Percentiles rank a stretch among this genome's conserved stretches.
phyloP scores from a whole-genome alignment of 2,329 filamentous ascomycete genomes.

The Alternaria sp. region DNA sequence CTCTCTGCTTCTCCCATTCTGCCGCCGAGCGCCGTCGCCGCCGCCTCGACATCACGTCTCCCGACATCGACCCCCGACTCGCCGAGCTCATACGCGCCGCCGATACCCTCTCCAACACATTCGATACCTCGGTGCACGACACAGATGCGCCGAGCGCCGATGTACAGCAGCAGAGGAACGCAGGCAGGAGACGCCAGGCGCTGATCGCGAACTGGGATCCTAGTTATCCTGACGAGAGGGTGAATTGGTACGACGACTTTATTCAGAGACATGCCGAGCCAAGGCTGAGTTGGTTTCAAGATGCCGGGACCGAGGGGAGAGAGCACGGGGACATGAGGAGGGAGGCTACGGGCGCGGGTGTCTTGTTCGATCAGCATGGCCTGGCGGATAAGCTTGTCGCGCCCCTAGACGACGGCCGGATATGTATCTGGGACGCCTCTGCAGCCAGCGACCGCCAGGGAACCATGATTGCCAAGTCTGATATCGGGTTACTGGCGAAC shows the following conservation, averaged over 20 bases:
- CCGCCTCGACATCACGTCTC: conserved; percentile 37
- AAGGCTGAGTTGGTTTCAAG: conserved; percentile 79
- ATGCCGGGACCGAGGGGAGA: conserved; percentile 53
- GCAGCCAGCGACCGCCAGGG: conserved; percentile 66
- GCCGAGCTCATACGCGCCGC: conserved; percentile 53
- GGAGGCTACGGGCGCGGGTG: conserved; percentile 77
- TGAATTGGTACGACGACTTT: conserved; percentile 90
- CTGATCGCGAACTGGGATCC: conserved; percentile 86
- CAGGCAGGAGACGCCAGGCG: conserved; percentile 57
- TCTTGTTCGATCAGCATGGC: conserved; percentile 65
- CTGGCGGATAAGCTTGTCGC: conserved; percentile 71
- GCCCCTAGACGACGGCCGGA: conserved; percentile 83
- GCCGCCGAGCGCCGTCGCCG: conserved; percentile 69
- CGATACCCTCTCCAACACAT: conserved; percentile 42
- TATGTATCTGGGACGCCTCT: conserved; percentile 81
- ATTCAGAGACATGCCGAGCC: conserved; percentile 80
- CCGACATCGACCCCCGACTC: conserved; percentile 54
- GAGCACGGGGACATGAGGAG: conserved; percentile 55
- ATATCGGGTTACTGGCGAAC: conserved; percentile 71
- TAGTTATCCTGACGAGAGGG: conserved; percentile 71
- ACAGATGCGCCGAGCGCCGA: conserved; percentile 41
- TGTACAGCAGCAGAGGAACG: conserved; percentile 42
- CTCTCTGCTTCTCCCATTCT: conserved; percentile 76
- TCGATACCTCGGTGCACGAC: conserved; percentile 34
- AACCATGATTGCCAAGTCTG: conserved; percentile 71